These are phyloP conservation scores for Gnetum montanum DNA, from an alignment of 75 land plant species.

Conservation along the genomic window DNA sequence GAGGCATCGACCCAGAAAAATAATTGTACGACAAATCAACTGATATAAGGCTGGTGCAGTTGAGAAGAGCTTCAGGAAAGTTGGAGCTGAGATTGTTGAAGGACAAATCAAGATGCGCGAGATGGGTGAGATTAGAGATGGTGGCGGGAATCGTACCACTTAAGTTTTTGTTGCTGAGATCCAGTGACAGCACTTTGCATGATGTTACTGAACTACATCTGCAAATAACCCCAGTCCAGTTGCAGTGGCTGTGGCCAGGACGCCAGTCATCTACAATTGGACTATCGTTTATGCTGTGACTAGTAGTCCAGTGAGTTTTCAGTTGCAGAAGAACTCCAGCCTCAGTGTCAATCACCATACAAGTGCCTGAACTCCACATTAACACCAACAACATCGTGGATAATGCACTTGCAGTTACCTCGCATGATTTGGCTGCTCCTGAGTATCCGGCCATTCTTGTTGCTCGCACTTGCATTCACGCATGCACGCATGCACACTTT, in stretches of 20 bases:
- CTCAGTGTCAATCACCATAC: too few relatives aligned
- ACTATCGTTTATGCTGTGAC: not conserved
- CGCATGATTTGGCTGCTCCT: too few relatives aligned
- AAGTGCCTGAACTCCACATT: too few relatives aligned
- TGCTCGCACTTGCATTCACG: too few relatives aligned
- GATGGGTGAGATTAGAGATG: not conserved
- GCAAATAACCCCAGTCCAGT: constrained; percentile 34
- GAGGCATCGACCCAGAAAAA: constrained; percentile 43
- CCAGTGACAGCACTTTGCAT: not conserved
- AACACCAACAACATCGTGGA: too few relatives aligned
- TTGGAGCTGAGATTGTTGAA: not conserved
- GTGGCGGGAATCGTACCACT: not conserved
- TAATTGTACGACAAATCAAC: constrained; percentile 35
- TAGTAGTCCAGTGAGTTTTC: not conserved
- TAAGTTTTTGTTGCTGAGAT: not conserved
- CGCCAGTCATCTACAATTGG: not conserved
- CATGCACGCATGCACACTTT: too few relatives aligned
- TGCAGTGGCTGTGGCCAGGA: constrained; percentile 12
- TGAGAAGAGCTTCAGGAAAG: constrained; percentile 21
- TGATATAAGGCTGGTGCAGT: constrained; percentile 13
- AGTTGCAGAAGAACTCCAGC: not conserved
- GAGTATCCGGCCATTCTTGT: too few relatives aligned
- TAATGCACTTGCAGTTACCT: too few relatives aligned
- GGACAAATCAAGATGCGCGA: not conserved
- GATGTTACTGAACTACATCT: not conserved